Evolutionary conservation across 2,329 filamentous ascomycete species (phyloP).

Genomic region (Aspergillus caelatus): DNA sequence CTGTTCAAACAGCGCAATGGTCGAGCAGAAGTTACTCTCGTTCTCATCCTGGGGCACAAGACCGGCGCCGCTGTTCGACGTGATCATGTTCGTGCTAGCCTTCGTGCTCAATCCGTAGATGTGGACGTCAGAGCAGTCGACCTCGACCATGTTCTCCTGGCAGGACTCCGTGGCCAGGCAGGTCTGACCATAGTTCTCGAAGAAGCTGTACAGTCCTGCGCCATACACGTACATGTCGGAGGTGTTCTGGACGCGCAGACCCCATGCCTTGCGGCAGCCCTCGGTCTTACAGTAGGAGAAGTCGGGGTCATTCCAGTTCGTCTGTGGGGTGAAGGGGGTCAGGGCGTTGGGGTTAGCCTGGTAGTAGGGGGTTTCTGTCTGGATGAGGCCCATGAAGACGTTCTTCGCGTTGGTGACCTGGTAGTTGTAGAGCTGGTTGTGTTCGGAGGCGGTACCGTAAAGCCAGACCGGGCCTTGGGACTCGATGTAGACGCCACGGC

Average conservation of each 20-base stretch:
- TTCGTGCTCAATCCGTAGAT: constrained; percentile 75
- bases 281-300: constrained; percentile 64
- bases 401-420: constrained; percentile 76
- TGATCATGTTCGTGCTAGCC: constrained; percentile 73
- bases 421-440: constrained; percentile 73
- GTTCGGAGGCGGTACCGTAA: constrained; percentile 70
- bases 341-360: constrained; percentile 78
- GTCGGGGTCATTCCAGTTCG: constrained; percentile 57
- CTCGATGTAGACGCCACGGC: constrained; percentile 80
- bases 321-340: constrained; percentile 46
- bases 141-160: constrained; percentile 75
- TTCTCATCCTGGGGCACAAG: constrained; percentile 46
- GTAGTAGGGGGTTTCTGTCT: constrained; percentile 86
- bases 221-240: constrained; percentile 70
- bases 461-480: constrained; percentile 79
- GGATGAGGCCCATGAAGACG: constrained; percentile 80
- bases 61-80: constrained; percentile 38
- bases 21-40: constrained; percentile 47
- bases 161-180: constrained; percentile 71
- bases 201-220: constrained; percentile 79
- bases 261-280: constrained; percentile 74
- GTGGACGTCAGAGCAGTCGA: constrained; percentile 66
- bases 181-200: constrained; percentile 75
- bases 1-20: constrained; percentile 48
- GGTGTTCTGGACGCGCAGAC: constrained; percentile 70